phyloP scores from a whole-genome alignment of 1,284 basidiomycete species.

The Amylostereum areolatum region DNA sequence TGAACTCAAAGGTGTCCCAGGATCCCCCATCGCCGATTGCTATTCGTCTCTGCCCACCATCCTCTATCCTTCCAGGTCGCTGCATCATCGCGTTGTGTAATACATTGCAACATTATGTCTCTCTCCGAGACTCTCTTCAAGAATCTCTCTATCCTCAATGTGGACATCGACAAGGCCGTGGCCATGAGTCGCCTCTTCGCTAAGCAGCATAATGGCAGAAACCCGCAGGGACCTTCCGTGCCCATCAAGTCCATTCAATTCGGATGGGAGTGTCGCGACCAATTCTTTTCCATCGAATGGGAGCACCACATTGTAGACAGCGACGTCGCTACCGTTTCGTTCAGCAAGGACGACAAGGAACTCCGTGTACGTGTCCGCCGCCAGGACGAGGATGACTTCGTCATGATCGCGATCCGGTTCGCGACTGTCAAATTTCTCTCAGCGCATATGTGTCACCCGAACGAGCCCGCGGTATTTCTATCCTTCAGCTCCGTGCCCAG shows the following conservation, averaged over 20 bases:
- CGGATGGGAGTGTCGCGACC: constrained; percentile 51
- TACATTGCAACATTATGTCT: too few relatives aligned
- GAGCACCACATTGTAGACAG: constrained; percentile 17
- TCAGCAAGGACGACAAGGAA: constrained; percentile 41
- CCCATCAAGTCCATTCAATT: constrained; percentile 15
- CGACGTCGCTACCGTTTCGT: constrained; percentile 22
- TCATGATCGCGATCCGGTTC: constrained; percentile 38
- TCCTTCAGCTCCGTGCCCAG: background rate
- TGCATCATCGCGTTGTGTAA: too few relatives aligned
- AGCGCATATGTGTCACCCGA: constrained; percentile 9
- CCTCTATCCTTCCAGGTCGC: too few relatives aligned
- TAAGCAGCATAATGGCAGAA: too few relatives aligned
- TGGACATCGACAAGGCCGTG: too few relatives aligned
- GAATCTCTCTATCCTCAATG: too few relatives aligned
- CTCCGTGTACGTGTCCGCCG: constrained; percentile 32
- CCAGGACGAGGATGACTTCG: constrained; percentile 13
- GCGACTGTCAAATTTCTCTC: constrained; percentile 35
- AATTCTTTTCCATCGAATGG: constrained; percentile 52
- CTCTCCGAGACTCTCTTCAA: too few relatives aligned
- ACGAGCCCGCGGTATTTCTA: background rate
- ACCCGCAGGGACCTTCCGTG: background rate
- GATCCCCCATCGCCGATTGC: too few relatives aligned
- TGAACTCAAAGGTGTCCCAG: too few relatives aligned
- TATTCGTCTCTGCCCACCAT: too few relatives aligned
- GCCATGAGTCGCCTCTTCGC: too few relatives aligned